These are phyloP conservation scores for Fusarium sp. DNA, from an alignment of 2,329 filamentous ascomycete species.

Conservation along the genomic window DNA sequence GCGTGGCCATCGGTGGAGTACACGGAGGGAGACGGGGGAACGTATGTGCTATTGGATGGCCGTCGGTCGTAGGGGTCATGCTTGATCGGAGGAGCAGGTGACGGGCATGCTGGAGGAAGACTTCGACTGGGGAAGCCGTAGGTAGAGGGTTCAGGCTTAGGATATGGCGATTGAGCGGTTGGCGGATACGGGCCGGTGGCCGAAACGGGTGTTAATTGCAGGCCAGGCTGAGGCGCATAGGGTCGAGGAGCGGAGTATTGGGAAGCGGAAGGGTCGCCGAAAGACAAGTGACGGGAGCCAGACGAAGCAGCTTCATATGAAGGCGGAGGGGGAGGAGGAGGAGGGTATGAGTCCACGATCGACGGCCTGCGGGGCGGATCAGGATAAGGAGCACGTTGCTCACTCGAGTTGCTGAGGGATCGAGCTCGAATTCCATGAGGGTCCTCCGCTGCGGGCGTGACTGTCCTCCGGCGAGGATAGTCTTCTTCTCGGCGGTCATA, in stretches of 20 bases:
- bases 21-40: slow-evolving; percentile 57
- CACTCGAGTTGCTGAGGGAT: slow-evolving; percentile 73
- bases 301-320: slow-evolving; percentile 52
- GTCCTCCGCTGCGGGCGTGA: slow-evolving; percentile 55
- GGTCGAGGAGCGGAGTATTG: slow-evolving; percentile 55
- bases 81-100: slow-evolving; percentile 51
- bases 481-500: slow-evolving; percentile 77
- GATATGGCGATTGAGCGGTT: slow-evolving; percentile 60
- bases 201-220: slow-evolving; percentile 55
- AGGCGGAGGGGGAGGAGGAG: slow-evolving; percentile 56
- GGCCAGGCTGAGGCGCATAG: slow-evolving; percentile 56
- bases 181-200: slow-evolving; percentile 54
- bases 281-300: slow-evolving; percentile 53
- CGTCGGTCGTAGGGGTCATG: slow-evolving; percentile 58
- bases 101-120: slow-evolving; percentile 50
- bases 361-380: slow-evolving; percentile 65
- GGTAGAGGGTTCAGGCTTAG: slow-evolving; percentile 58
- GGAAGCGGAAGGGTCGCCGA: slow-evolving; percentile 53
- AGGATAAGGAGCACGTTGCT: slow-evolving; percentile 61
- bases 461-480: slow-evolving; percentile 60
- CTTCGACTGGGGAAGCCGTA: slow-evolving; percentile 52
- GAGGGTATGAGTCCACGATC: slow-evolving; percentile 62
- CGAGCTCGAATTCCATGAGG: slow-evolving; percentile 63
- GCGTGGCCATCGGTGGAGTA: slow-evolving; percentile 50
- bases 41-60: slow-evolving; percentile 53